These are phyloP conservation scores for Gamarada debralockiae DNA, from an alignment of 495 filamentous ascomycete species.

Conservation along the genomic window DNA sequence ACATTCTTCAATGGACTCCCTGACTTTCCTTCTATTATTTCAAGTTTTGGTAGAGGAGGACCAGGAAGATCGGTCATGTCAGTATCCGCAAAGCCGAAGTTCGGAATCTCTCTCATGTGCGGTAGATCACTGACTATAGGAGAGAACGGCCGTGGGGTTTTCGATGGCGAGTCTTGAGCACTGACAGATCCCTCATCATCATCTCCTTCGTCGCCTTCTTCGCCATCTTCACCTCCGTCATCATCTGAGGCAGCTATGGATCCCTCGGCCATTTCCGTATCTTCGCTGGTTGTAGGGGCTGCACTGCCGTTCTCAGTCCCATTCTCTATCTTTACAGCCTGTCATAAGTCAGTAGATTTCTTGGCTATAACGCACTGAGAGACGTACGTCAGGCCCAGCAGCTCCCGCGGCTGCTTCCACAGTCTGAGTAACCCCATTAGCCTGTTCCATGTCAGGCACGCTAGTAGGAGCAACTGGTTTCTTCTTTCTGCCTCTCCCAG, in stretches of 20 bases:
- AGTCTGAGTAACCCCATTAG: conserved; percentile 19
- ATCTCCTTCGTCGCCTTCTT: conserved; percentile 53
- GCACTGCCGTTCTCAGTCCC: background rate
- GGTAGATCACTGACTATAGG: background rate
- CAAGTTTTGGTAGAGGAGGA: background rate
- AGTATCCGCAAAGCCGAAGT: background rate
- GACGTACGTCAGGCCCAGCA: conserved; percentile 27
- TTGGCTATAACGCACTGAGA: too few relatives aligned
- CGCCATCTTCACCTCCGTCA: conserved; percentile 52
- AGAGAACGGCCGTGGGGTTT: conserved; percentile 5
- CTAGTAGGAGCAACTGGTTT: conserved; percentile 41
- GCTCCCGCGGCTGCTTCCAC: conserved; percentile 40
- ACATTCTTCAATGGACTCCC: conserved; percentile 25
- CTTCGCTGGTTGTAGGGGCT: conserved; percentile 30
- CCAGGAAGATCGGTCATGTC: conserved; percentile 1
- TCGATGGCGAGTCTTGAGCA: conserved; percentile 30
- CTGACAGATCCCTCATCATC: conserved; percentile 41
- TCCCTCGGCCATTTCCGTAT: conserved; percentile 36
- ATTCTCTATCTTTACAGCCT: conserved; percentile 27
- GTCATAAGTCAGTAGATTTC: conserved; percentile 17
- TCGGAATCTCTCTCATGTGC: background rate
- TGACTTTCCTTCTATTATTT: conserved; percentile 10
- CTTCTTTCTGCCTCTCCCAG: conserved; percentile 64
- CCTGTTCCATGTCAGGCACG: conserved; percentile 12
- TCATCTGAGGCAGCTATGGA: conserved; percentile 48